phyloP scores from a whole-genome alignment of 2,329 filamentous ascomycete species.

The Aspergillus ibericus region DNA sequence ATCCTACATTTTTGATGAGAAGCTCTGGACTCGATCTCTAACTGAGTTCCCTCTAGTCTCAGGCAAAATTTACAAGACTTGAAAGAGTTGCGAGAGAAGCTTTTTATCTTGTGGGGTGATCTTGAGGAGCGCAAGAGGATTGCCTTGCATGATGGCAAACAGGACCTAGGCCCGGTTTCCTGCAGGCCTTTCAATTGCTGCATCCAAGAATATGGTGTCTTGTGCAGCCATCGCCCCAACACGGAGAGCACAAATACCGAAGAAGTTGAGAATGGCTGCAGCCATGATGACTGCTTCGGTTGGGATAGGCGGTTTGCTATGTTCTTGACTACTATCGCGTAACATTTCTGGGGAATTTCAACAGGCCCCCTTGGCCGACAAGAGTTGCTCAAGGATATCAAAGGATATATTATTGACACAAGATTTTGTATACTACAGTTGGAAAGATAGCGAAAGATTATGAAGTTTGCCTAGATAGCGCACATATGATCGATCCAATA shows the following conservation, averaged over 20 bases:
- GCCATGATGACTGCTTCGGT: conserved; percentile 42
- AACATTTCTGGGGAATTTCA: neutral
- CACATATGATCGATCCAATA: too few species aligned
- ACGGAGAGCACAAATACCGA: conserved; percentile 44
- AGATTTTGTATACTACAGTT: too few species aligned
- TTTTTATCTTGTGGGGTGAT: conserved; percentile 83
- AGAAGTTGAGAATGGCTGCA: conserved; percentile 35
- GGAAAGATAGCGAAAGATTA: too few species aligned
- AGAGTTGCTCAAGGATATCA: too few species aligned
- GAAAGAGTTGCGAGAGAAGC: conserved; percentile 61
- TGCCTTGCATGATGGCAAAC: conserved; percentile 25
- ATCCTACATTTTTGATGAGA: neutral
- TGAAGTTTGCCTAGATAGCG: too few species aligned
- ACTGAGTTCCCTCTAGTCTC: conserved; percentile 49
- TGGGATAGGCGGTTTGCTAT: conserved; percentile 67
- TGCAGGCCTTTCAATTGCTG: conserved; percentile 69
- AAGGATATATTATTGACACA: too few species aligned
- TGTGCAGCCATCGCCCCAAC: conserved; percentile 28
- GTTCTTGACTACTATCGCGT: conserved; percentile 62
- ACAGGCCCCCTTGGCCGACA: too few species aligned
- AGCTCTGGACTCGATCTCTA: neutral
- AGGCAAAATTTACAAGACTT: conserved; percentile 53
- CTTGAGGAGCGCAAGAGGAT: conserved; percentile 67
- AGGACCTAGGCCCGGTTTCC: conserved; percentile 33
- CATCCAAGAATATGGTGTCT: conserved; percentile 68